Percentiles rank a stretch among this genome's conserved stretches.
phyloP scores from a whole-genome alignment of 2,329 filamentous ascomycete species.

The Dryadomyces quercus-mongolicae region DNA sequence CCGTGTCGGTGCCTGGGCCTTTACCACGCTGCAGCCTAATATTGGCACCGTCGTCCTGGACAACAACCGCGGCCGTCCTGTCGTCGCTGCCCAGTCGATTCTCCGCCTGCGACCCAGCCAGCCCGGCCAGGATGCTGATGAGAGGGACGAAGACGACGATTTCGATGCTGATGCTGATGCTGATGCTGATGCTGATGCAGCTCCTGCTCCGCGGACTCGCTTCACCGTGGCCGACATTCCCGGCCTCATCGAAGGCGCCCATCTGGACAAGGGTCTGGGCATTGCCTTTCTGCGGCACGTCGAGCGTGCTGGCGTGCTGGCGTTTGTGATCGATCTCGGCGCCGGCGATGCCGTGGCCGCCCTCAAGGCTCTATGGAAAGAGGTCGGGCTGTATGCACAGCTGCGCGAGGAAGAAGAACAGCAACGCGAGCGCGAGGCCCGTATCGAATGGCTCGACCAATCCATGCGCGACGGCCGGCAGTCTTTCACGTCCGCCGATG shows the following conservation, averaged over 20 bases:
- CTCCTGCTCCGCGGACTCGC: slow-evolving; percentile 53
- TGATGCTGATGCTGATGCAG: too few relatives aligned
- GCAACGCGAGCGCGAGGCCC: slow-evolving; percentile 45
- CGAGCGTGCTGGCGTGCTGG: slow-evolving; percentile 82
- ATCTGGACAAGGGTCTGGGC: slow-evolving; percentile 82
- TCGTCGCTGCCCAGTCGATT: slow-evolving; percentile 16
- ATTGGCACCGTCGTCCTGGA: slow-evolving; percentile 94
- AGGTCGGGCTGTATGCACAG: slow-evolving; percentile 78
- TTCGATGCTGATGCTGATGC: too few relatives aligned
- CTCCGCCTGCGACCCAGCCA: slow-evolving; percentile 11
- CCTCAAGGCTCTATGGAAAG: slow-evolving; percentile 74
- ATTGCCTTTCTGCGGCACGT: slow-evolving; percentile 89
- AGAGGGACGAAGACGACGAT: too few relatives aligned
- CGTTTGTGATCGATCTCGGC: slow-evolving; percentile 82
- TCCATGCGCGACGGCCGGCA: background rate
- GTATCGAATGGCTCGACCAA: slow-evolving; percentile 45
- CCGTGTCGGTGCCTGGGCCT: slow-evolving; percentile 87
- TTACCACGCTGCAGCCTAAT: slow-evolving; percentile 83
- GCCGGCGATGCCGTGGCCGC: slow-evolving; percentile 68
- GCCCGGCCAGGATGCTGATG: too few relatives aligned
- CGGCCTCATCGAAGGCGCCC: slow-evolving; percentile 82
- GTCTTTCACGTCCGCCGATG: background rate
- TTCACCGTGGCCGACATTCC: slow-evolving; percentile 96
- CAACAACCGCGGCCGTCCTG: slow-evolving; percentile 65
- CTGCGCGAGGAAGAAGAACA: slow-evolving; percentile 63